These are phyloP conservation scores for Phytophthora sansomeana DNA, from an alignment of 352 stramenopile species.

Conservation along the genomic window DNA sequence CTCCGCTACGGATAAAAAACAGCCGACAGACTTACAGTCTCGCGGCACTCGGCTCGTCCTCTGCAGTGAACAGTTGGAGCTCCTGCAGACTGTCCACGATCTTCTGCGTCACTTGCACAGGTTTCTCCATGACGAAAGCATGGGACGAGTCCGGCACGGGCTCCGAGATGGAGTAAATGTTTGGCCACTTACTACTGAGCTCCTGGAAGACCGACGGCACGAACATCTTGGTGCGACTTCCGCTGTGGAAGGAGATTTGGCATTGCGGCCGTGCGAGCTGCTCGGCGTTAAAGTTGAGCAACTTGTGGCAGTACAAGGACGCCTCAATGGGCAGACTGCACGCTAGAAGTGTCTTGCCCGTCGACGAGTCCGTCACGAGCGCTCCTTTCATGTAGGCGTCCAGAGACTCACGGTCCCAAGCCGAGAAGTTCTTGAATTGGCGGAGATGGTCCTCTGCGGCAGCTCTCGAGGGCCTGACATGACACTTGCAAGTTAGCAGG, in stretches of 20 bases:
- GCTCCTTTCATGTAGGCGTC: slow-evolving; percentile 43
- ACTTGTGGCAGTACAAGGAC: slow-evolving; percentile 39
- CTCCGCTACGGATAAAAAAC: too few relatives aligned
- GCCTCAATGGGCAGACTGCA: slow-evolving; percentile 53
- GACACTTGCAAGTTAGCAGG: too few relatives aligned
- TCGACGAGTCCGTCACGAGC: slow-evolving; percentile 25
- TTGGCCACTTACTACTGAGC: slow-evolving; percentile 30
- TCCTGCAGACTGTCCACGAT: slow-evolving; percentile 33
- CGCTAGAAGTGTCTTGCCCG: slow-evolving; percentile 31
- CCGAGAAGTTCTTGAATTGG: slow-evolving; percentile 48
- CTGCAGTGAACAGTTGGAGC: not conserved
- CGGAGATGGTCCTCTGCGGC: slow-evolving; percentile 39
- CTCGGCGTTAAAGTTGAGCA: slow-evolving; percentile 25
- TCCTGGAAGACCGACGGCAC: slow-evolving; percentile 20
- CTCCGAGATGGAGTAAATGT: slow-evolving; percentile 37
- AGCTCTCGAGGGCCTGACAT: slow-evolving; percentile 30
- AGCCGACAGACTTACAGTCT: too few relatives aligned
- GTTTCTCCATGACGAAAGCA: slow-evolving; percentile 48
- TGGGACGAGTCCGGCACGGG: slow-evolving; percentile 41
- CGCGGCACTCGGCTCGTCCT: too few relatives aligned
- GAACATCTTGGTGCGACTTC: slow-evolving; percentile 45
- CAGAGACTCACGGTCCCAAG: slow-evolving; percentile 48
- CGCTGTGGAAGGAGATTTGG: slow-evolving; percentile 32
- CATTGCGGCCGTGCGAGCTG: slow-evolving; percentile 30
- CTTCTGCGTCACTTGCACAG: slow-evolving; percentile 28